Evolutionary conservation across 176 grass and related monocot genomes (phyloP), one percentile per base, ranked within the genome.

Genomic region (Ensete glaucum): DNA sequence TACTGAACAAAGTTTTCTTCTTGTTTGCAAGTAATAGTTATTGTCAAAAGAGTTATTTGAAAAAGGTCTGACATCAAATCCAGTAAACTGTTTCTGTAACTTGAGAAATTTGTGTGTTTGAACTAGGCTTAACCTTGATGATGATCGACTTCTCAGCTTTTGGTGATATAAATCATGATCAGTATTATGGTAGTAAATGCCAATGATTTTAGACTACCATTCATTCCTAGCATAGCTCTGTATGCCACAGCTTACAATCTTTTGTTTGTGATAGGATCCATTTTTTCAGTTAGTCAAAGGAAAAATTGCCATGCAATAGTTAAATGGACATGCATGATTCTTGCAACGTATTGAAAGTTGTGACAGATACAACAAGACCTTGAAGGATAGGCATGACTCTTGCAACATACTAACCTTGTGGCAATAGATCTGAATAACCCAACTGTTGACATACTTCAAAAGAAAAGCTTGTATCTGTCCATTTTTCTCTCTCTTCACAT

Each of bases 401-500:
- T 6, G 65, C 54, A 27, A 80, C 58, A 74, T 75, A 74, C 85
- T 81, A 85, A 99, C 90, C 88, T 94, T 99, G 71, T 99, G 95
- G 82, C 90, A 99, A 22, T 99, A 99, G 24, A 99, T 94, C 72
- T 91, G 79, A 1, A 84, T 89, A 77, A 99, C 90, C 95, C 95
- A 94, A 72, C 84, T 87, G 74, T 99, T 99, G 34, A 94, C 76
- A 78, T 99, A 77, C 74, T 94, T 99, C 72, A 99, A 87, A 29
- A 99, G 19, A 83, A 99, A 99, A 58, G 90, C 88, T 23, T 90
- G 88, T 63, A 99, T 82, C 73, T 80, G 85, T 54, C 95, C 95
- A 71, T 99, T 94, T 80, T 73, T 91, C 82, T 99, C 95, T 87
- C 90, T 91, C 74, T 94, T 99, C 63, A 99, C 95, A 6, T 99